Percentiles rank a stretch among this genome's conserved stretches.
Evolutionary conservation across 306 rosid genomes (phyloP).

Genomic region (Trichosanthes truncata): DNA sequence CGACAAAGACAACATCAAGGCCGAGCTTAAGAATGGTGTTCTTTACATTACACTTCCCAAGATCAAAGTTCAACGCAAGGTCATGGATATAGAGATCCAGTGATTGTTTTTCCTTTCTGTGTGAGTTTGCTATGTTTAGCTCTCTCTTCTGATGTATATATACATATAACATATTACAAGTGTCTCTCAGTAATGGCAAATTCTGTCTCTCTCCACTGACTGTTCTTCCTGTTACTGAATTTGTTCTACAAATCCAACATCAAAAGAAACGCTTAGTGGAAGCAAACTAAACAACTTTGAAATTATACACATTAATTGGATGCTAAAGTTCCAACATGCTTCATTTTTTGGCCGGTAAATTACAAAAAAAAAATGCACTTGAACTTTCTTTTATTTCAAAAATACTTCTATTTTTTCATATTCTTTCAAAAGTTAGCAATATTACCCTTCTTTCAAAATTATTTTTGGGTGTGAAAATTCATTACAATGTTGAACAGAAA

Average conservation of each 20-base stretch:
- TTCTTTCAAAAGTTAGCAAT: too few species aligned
- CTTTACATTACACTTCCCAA: conserved; percentile 59
- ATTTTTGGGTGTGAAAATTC: too few species aligned
- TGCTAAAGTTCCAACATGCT: neutral
- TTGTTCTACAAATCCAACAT: neutral
- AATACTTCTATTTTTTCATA: too few species aligned
- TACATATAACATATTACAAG: neutral
- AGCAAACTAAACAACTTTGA: neutral
- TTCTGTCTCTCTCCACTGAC: neutral
- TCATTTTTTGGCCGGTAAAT: neutral
- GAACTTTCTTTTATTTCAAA: too few species aligned
- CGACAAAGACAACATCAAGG: conserved; percentile 60
- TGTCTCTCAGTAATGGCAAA: neutral
- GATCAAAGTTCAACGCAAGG: conserved; percentile 61
- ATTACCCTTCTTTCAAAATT: too few species aligned
- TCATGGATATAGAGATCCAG: conserved; percentile 51
- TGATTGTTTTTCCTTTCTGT: conserved; percentile 8
- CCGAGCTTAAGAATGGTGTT: conserved; percentile 81
- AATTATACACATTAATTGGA: neutral
- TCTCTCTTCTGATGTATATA: neutral
- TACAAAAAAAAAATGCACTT: too few species aligned
- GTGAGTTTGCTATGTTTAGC: neutral
- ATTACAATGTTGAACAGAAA: too few species aligned
- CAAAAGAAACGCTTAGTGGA: neutral
- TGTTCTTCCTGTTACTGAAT: neutral